These are phyloP conservation scores for Datura wrightii DNA, from an alignment of 257 asterid species.

Conservation along the genomic window DNA sequence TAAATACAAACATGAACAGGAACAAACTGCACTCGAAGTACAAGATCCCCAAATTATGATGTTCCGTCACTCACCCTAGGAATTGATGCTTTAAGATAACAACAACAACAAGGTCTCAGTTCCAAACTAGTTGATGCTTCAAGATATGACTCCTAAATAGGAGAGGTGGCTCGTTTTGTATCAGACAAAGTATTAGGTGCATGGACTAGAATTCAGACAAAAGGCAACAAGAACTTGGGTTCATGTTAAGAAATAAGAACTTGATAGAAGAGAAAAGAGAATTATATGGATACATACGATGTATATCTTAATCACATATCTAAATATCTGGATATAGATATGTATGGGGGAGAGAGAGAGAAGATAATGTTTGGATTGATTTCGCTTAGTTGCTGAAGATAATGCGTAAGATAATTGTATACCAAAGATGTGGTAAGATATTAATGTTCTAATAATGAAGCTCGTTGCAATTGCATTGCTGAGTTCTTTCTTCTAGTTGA, in stretches of 20 bases:
- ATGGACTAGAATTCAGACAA: not conserved
- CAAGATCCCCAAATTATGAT: not conserved
- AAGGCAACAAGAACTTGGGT: not conserved
- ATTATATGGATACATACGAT: not conserved
- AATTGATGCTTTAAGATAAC: not conserved
- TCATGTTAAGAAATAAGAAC: not conserved
- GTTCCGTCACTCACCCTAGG: not conserved
- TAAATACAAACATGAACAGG: not conserved
- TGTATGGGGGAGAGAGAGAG: not conserved
- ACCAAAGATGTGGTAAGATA: constrained; percentile 19
- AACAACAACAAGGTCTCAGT: not conserved
- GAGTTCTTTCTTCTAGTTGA: not conserved
- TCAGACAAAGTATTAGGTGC: not conserved
- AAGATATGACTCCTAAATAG: not conserved
- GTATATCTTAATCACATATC: not conserved
- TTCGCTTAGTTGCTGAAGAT: constrained; percentile 14
- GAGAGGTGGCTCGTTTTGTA: not conserved
- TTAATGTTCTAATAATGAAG: not conserved
- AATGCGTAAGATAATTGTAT: constrained; percentile 4
- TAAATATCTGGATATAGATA: not conserved
- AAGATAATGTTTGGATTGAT: not conserved
- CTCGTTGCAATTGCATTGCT: not conserved
- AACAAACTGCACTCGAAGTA: not conserved
- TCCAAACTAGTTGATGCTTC: not conserved
- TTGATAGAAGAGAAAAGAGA: not conserved